These are phyloP conservation scores for Penicillium brevicompactum DNA, from an alignment of 2,329 filamentous ascomycete genomes.

Conservation along the genomic window DNA sequence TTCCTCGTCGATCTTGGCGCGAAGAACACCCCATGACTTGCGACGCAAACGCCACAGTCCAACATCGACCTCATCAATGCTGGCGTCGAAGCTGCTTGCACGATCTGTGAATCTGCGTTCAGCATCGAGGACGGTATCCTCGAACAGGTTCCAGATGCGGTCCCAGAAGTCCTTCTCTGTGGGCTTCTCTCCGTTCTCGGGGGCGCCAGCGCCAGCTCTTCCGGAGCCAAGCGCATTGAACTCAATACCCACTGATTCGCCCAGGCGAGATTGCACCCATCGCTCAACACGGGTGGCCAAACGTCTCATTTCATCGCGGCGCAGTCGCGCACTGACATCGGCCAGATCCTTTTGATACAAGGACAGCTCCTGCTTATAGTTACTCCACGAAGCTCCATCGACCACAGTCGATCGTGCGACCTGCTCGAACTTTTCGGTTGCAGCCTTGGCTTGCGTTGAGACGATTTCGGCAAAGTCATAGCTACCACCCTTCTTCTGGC, in stretches of 20 bases:
- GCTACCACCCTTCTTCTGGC: slow-evolving; percentile 84
- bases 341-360: slow-evolving; percentile 90
- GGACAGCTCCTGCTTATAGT: slow-evolving; percentile 76
- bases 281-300: slow-evolving; percentile 88
- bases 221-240: slow-evolving; percentile 96
- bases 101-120: slow-evolving; percentile 83
- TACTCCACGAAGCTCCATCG: slow-evolving; percentile 81
- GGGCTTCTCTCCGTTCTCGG: slow-evolving; percentile 74
- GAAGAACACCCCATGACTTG: slow-evolving; percentile 91
- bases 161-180: slow-evolving; percentile 91
- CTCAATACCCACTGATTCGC: slow-evolving; percentile 85
- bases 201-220: slow-evolving; percentile 76
- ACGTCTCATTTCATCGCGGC: slow-evolving; percentile 94
- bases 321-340: slow-evolving; percentile 78
- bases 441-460: slow-evolving; percentile 74
- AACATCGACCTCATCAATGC: slow-evolving; percentile 84
- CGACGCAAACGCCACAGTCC: slow-evolving; percentile 89
- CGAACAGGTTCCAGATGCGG: slow-evolving; percentile 87
- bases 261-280: slow-evolving; percentile 86
- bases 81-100: slow-evolving; percentile 91
- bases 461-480: slow-evolving; percentile 98
- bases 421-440: slow-evolving; percentile 72
- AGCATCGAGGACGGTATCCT: slow-evolving; percentile 78
- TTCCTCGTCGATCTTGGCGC: slow-evolving; percentile 92
- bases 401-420: slow-evolving; percentile 76